phyloP scores from a whole-genome alignment of 768 basidiomycete genomes.

The Mycena alexandri region DNA sequence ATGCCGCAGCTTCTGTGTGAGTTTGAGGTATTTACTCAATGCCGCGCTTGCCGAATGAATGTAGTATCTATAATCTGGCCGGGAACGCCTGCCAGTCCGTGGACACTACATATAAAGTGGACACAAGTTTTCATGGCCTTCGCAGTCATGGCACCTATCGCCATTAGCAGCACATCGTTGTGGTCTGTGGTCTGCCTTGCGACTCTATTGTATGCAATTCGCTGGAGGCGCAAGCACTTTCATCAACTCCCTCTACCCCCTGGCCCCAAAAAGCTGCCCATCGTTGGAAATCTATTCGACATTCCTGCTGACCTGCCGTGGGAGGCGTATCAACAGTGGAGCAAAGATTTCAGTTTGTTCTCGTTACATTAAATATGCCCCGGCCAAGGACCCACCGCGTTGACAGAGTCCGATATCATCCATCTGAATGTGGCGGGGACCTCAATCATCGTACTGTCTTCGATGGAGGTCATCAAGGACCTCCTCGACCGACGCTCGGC shows the following conservation, averaged over 20 bases:
- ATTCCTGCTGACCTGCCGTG: background rate
- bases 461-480: slow-evolving; percentile 47
- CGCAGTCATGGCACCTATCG: background rate
- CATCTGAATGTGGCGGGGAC: slow-evolving; percentile 43
- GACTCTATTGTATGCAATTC: background rate
- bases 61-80: background rate
- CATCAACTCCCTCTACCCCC: slow-evolving; percentile 6
- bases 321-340: background rate
- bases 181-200: background rate
- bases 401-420: slow-evolving; percentile 44
- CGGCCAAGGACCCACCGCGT: background rate
- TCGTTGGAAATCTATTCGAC: slow-evolving; percentile 18
- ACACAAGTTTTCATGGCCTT: background rate
- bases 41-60: background rate
- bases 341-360: slow-evolving; percentile 31
- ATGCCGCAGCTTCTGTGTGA: no score
- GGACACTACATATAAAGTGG: background rate
- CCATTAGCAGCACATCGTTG: background rate
- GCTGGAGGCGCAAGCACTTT: background rate
- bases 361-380: background rate
- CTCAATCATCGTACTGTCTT: slow-evolving; percentile 50
- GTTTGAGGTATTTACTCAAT: background rate
- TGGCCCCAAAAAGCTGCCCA: slow-evolving; percentile 8
- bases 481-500: slow-evolving; percentile 51
- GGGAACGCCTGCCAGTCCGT: no score